Conservation (phyloP, 2,329 filamentous ascomycete species). For the Berkeleyomyces rouxiae region DNA sequence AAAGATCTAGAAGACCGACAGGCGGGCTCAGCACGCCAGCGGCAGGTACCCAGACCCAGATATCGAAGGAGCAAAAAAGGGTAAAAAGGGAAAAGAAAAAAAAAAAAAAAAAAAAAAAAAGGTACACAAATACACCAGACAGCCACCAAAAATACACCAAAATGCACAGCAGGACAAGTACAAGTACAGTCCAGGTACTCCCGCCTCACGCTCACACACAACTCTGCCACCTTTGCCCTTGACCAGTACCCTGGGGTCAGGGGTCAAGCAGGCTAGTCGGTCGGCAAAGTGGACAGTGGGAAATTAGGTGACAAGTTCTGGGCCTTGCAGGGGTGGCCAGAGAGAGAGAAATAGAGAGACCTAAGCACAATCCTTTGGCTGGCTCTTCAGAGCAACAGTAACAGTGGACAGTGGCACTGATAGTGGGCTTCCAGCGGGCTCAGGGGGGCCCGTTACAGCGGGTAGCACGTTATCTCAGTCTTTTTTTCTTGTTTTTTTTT, state of each 20-base stretch:
- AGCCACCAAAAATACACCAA: too few relatives aligned
- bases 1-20: not conserved
- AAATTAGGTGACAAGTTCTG: slow-evolving; percentile 14
- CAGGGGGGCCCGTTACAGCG: not conserved
- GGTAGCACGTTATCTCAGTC: not conserved
- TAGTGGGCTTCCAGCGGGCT: too few relatives aligned
- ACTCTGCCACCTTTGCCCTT: not conserved
- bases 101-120: too few relatives aligned
- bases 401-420: too few relatives aligned
- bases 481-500: not conserved
- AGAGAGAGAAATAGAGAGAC: not conserved
- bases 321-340: not conserved
- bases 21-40: not conserved
- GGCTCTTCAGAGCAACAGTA: not conserved
- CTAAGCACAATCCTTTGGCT: not conserved
- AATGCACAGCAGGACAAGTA: too few relatives aligned
- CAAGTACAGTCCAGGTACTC: not conserved
- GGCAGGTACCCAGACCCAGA: not conserved
- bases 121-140: too few relatives aligned
- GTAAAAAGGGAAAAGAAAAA: not conserved
- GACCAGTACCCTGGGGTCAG: not conserved
- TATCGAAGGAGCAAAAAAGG: too few relatives aligned
- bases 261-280: not conserved
- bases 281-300: not conserved
- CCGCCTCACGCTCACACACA: not conserved